Evolutionary conservation across 495 filamentous ascomycete species (phyloP), one percentile per base, ranked within the genome.

Genomic region (Amphirosellinia nigrospora): DNA sequence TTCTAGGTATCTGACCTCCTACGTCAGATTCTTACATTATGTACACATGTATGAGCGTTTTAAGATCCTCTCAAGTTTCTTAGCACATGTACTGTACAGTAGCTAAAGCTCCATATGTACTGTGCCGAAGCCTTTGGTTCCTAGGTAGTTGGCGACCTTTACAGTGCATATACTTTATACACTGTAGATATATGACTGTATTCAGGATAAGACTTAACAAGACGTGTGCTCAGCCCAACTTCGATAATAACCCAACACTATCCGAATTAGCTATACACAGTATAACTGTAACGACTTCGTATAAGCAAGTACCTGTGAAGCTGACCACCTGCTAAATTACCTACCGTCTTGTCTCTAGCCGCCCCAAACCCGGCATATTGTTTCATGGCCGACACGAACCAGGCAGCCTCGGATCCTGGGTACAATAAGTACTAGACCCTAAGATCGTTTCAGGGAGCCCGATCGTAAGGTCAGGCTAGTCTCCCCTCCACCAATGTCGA

Each of bases 371-470:
- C 41, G 43, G 61, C 61, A 64, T 39, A 32, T 26, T 55, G 60
- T 63, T 63, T 50, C 61, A 64, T 38, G 41, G 39, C 28, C 30
- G n/a, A 50, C 28, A 34, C 23, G 45, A 41, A 21, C 58, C 26
- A 41, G 58, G 58, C 21, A 61, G 55, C 32, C 16, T 58, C 55
- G 15, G 55, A 58, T 36, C 11, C 55, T 58, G 55, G 55, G 8
- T 36, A 41, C 58, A 39, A 6, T 60, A 60, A 8, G 32, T 41
- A 21, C 53, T 28, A 30, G 61, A 36, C 50, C 61, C 30, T 64
- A 43, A 28, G 41, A 52, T 64, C 61, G 61, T 64, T 64, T 64
- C 61, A 64, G 21, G 61, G 23, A 63, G 60, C 19, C 36, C 38
- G 60, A 63, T 63, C 60, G 36, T 45, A 45, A 63, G 38, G 60